Base-by-base conservation (phyloP, 352 stramenopile genomes). In the Globisporangium paddicum region DNA sequence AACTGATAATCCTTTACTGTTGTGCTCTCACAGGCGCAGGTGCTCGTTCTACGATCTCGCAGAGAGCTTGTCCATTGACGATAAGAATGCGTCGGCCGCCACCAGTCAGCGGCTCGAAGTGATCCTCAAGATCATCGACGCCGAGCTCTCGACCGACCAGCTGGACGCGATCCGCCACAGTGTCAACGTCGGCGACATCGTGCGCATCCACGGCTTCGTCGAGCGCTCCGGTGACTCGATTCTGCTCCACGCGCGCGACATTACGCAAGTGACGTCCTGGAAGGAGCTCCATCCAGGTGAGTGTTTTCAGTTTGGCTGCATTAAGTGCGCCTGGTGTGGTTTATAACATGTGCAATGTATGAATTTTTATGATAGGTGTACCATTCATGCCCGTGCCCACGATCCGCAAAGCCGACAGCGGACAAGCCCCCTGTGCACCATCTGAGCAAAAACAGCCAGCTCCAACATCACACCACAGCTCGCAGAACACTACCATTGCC, bases 21-120 rank as follows among this genome's bases (percentile, higher is more conserved):
- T 26, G 26, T 49, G 25, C 44, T 32, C 14, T 59, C 18, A 2
- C 19, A 90, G 82, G 23, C 77, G 79, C 14, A 87, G 75, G 57
- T 90, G 79, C 57, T 87, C 74, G 18, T 93, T 93, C 71, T 90
- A 79, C 40, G 84, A 93, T 63, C 60, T 93, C 50, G 77, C 72
- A 2, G 58, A 64, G 50, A 37, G 25, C n/a, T 19, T 16, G 13
- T 19, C 37, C 37, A 42, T 16, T n/a, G 30, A 26, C n/a, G 26
- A n/a, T 66, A 5, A 21, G 13, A 26, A 52, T 25, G 26, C 3
- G 26, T 38, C 46, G 0, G 5, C 25, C 6, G 16, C 18, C n/a
- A 71, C 2, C 28, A 32, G 3, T 48, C 44, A 86, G 56, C 76
- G 76, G 21, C 48, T 93, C 28, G 83, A 93, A 60, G 79, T 90